Evolutionary conservation across 495 filamentous ascomycete genomes (phyloP).

Genomic region (Xylaria palmicola): DNA sequence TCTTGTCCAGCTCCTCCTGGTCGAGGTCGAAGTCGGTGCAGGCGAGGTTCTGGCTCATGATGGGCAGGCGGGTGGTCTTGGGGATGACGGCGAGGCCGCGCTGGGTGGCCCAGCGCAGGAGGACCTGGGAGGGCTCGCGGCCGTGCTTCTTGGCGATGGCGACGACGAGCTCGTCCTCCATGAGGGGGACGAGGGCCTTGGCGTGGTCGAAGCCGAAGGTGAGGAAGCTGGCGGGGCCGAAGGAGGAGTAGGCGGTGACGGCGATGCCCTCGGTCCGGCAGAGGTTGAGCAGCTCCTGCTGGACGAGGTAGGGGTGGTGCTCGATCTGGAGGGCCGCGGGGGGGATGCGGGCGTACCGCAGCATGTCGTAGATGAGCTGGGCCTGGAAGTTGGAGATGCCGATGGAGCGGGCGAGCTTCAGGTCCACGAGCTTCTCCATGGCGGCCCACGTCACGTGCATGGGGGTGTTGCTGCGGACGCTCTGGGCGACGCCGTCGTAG

Average conservation of each 20-base stretch:
- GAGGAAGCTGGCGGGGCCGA: constrained; percentile 80
- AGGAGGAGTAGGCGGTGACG: constrained; percentile 88
- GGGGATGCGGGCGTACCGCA: constrained; percentile 76
- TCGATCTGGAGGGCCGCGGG: constrained; percentile 90
- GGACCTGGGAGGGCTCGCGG: constrained; percentile 79
- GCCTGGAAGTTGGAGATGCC: constrained; percentile 89
- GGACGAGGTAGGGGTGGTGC: constrained; percentile 95
- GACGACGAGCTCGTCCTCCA: constrained; percentile 67
- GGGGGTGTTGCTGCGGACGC: constrained; percentile 62
- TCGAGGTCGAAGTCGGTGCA: constrained; percentile 67
- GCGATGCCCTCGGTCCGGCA: constrained; percentile 70
- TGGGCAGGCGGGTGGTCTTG: constrained; percentile 64
- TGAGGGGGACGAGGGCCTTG: constrained; percentile 60
- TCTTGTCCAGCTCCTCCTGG: constrained; percentile 63
- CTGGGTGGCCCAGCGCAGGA: constrained; percentile 94
- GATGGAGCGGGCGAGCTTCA: constrained; percentile 71
- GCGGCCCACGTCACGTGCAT: constrained; percentile 89
- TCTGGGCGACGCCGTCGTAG: constrained; percentile 54
- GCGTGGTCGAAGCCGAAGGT: constrained; percentile 75
- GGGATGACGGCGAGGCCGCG: constrained; percentile 89
- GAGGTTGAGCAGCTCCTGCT: constrained; percentile 70
- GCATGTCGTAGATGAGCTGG: constrained; percentile 77
- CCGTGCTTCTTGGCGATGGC: constrained; percentile 65
- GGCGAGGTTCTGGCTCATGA: constrained; percentile 62
- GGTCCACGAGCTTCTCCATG: constrained; percentile 74